Evolutionary conservation across 2,329 filamentous ascomycete genomes (phyloP).

Genomic region (Penicillium sp.): DNA sequence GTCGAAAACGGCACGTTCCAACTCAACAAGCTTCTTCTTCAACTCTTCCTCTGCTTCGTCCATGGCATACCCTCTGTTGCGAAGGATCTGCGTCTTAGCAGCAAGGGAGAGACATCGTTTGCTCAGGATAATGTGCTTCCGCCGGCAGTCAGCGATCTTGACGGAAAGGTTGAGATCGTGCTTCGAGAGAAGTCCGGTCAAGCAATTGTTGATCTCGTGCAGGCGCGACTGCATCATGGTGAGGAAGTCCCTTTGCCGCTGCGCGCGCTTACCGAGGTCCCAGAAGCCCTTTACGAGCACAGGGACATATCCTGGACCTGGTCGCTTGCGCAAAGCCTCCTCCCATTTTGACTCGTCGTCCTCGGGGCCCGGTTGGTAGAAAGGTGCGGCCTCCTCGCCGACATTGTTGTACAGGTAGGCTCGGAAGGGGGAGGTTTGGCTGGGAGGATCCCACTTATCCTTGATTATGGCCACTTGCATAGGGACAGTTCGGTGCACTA

Average conservation of each 20-base stretch:
- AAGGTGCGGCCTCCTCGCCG: slow-evolving; percentile 57
- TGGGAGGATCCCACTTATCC: slow-evolving; percentile 59
- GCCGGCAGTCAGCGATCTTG: slow-evolving; percentile 56
- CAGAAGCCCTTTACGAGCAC: slow-evolving; percentile 60
- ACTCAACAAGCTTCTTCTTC: slow-evolving; percentile 57
- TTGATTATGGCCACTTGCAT: slow-evolving; percentile 61
- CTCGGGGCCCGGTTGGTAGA: slow-evolving; percentile 56
- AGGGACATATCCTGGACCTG: slow-evolving; percentile 56
- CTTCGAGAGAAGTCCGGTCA: slow-evolving; percentile 57
- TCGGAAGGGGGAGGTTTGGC: slow-evolving; percentile 53
- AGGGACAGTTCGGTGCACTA: slow-evolving; percentile 58
- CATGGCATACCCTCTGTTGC: slow-evolving; percentile 64
- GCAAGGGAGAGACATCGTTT: slow-evolving; percentile 60
- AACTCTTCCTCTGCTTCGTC: slow-evolving; percentile 62
- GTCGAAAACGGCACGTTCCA: slow-evolving; percentile 59
- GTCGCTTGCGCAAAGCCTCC: slow-evolving; percentile 59
- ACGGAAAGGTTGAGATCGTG: slow-evolving; percentile 61
- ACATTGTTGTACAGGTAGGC: slow-evolving; percentile 64
- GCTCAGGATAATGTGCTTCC: slow-evolving; percentile 58
- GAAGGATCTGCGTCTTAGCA: slow-evolving; percentile 62
- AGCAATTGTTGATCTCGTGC: slow-evolving; percentile 63
- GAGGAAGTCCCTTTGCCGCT: slow-evolving; percentile 57
- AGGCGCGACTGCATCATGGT: slow-evolving; percentile 56
- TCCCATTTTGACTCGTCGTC: slow-evolving; percentile 64
- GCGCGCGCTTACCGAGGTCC: slow-evolving; percentile 56